Evolutionary conservation across 2,329 filamentous ascomycete species (phyloP), one percentile per base, ranked within the genome.

Genomic region (Fusarium sp.): DNA sequence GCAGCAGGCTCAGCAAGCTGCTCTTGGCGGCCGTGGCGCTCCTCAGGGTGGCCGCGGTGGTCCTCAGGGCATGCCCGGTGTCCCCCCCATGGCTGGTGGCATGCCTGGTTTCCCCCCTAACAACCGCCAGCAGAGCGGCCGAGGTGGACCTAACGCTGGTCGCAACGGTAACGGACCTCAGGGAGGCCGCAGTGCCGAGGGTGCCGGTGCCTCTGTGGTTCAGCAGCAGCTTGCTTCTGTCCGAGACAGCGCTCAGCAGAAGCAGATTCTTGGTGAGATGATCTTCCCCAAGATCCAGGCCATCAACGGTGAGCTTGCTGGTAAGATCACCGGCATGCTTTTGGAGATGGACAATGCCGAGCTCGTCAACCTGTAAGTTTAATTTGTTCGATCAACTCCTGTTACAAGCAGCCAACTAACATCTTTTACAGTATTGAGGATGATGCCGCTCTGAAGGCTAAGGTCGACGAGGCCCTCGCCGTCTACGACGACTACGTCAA

Each of bases 401-500:
- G 60, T 70, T 59, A 77, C 26, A 44, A 74, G 67, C 33, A 19
- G 33, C 48, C 67, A 19, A 33, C 48, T 68, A 51, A 62, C 43
- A 59, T 51, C 14, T 14, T 17, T 47, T 19, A n/a, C 44, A 97
- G 94, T 70, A 93, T 97, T 72, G 92, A 95, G 79, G 94, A 98
- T 77, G 94, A 97, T 47, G 83, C 84, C 74, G 92, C 94, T 78
- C 91, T 99, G 62, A 92, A 93, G 79, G 89, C 90, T 80, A 99
- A 99, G 91, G 96, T 99, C 63, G 93, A 97, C 65, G 96, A 99
- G 85, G 96, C 96, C 72, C 91, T 99, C 79, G 92, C 89, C 74
- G 96, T 99, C 75, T 99, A 98, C 80, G 94, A 99, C 78, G 96
- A 99, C 82, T 99, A 99, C 81, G 91, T 98, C 83, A 98, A 98